Evolutionary conservation across 2,329 filamentous ascomycete species (phyloP).

Genomic region (Fusarium hostae): DNA sequence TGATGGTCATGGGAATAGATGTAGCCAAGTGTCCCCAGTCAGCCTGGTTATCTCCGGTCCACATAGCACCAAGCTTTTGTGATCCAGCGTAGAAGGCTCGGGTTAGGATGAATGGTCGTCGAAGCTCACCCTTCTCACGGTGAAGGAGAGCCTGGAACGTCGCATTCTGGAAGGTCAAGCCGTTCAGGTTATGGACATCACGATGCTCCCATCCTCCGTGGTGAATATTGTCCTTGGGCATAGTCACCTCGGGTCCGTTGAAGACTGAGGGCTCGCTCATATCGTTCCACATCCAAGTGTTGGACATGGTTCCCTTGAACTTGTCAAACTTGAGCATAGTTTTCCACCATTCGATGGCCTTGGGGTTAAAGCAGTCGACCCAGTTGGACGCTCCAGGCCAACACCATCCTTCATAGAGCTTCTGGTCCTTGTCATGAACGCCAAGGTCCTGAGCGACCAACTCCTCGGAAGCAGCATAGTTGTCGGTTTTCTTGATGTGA

Average conservation of each 20-base stretch:
- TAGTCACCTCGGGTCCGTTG: constrained; percentile 97
- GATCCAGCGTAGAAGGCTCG: constrained; percentile 92
- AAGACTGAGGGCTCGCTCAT: constrained; percentile 99
- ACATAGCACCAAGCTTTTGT: constrained; percentile 93
- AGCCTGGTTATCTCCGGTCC: constrained; percentile 98
- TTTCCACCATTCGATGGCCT: constrained; percentile 91
- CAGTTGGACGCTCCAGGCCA: constrained; percentile 98
- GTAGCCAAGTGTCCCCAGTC: constrained; percentile 91
- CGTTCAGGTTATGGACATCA: constrained; percentile 95
- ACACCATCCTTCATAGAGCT: constrained; percentile 95
- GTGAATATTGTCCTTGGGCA: constrained; percentile 98
- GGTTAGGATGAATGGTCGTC: constrained; percentile 91
- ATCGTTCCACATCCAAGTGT: constrained; percentile 98
- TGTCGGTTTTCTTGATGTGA: constrained; percentile 92
- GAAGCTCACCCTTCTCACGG: constrained; percentile 85
- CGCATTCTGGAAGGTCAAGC: constrained; percentile 94
- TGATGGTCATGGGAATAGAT: constrained; percentile 91
- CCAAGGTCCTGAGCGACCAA: constrained; percentile 85
- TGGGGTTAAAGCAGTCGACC: constrained; percentile 96
- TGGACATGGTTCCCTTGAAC: constrained; percentile 87
- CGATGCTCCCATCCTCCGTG: constrained; percentile 94
- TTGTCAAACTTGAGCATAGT: constrained; percentile 85
- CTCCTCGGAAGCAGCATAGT: constrained; percentile 81
- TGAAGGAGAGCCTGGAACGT: constrained; percentile 86
- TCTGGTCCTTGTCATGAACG: constrained; percentile 88